Conservation (phyloP, 805 yeast genomes). For the Pichia occidentalis region DNA sequence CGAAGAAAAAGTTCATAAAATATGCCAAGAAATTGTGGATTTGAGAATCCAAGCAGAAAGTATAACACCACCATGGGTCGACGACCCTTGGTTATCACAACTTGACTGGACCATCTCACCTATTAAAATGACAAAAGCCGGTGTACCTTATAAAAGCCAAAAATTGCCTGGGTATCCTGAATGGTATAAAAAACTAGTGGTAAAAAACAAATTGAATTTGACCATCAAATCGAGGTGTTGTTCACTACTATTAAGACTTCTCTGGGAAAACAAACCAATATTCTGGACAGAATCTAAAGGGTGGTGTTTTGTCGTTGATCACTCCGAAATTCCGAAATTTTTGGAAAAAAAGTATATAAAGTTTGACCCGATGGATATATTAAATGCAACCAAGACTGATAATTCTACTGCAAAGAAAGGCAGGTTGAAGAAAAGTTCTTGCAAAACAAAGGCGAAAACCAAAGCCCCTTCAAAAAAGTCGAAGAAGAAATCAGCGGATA, state of each 20-base stretch:
- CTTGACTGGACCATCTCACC: slow-evolving; percentile 78
- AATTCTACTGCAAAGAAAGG: not conserved
- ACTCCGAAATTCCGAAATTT: slow-evolving; percentile 30
- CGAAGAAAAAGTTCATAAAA: slow-evolving; percentile 46
- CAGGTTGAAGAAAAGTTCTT: not conserved
- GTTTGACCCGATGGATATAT: slow-evolving; percentile 15
- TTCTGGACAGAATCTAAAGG: slow-evolving; percentile 76
- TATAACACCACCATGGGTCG: slow-evolving; percentile 34
- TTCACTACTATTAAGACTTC: slow-evolving; percentile 65
- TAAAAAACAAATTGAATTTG: slow-evolving; percentile 39
- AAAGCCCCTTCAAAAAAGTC: not conserved
- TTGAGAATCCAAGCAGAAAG: slow-evolving; percentile 30
- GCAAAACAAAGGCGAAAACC: not conserved
- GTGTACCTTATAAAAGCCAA: slow-evolving; percentile 63
- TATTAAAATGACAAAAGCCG: slow-evolving; percentile 56
- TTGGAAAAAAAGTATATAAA: slow-evolving; percentile 34
- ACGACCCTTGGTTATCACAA: slow-evolving; percentile 88
- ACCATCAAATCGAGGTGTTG: slow-evolving; percentile 70
- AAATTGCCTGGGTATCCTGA: slow-evolving; percentile 86
- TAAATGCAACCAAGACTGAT: slow-evolving; percentile 3
- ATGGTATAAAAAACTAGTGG: slow-evolving; percentile 71
- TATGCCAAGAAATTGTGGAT: slow-evolving; percentile 55
- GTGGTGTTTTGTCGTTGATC: slow-evolving; percentile 77
- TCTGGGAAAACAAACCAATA: slow-evolving; percentile 83
- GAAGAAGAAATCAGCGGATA: too few relatives aligned